These are phyloP conservation scores for Adansonia rubrostipa DNA, from an alignment of 441 rosid genomes.

Conservation along the genomic window DNA sequence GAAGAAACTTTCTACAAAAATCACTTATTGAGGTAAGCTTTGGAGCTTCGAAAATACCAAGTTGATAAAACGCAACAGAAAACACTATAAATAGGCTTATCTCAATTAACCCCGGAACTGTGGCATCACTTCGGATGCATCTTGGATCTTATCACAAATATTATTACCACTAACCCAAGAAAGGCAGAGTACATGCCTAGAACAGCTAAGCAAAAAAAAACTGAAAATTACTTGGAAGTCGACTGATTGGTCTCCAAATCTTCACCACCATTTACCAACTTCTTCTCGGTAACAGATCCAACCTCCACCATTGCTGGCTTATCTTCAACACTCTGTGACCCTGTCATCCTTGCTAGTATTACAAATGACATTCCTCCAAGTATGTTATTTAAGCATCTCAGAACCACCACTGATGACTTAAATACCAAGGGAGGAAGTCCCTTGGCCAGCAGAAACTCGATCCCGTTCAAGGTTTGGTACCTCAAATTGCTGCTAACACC, in stretches of 20 bases:
- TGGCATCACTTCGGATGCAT: background rate
- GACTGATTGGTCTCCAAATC: conserved; percentile 37
- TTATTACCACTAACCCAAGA: conserved; percentile 1
- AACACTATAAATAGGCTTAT: background rate
- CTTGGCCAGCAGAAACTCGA: conserved; percentile 57
- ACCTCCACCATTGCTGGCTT: conserved; percentile 37
- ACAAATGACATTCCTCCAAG: conserved; percentile 94
- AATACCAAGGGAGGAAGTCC: conserved; percentile 60
- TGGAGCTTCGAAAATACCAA: too few relatives aligned
- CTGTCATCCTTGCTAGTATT: conserved; percentile 83
- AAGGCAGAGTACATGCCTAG: background rate
- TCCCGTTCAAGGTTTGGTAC: conserved; percentile 80
- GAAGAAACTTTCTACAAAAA: background rate
- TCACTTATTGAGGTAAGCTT: background rate
- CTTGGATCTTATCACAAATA: conserved; percentile 25
- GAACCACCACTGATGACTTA: conserved; percentile 73
- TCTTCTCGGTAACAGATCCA: conserved; percentile 37
- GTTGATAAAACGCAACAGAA: background rate
- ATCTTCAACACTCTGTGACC: conserved; percentile 64
- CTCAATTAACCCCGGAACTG: background rate
- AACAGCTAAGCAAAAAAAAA: background rate
- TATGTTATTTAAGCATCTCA: conserved; percentile 81
- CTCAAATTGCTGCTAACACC: conserved; percentile 91
- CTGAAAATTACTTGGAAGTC: conserved; percentile 24
- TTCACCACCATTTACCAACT: conserved; percentile 39